phyloP scores from a whole-genome alignment of 1,284 basidiomycete species.

The Ceratobasidium theobromae region DNA sequence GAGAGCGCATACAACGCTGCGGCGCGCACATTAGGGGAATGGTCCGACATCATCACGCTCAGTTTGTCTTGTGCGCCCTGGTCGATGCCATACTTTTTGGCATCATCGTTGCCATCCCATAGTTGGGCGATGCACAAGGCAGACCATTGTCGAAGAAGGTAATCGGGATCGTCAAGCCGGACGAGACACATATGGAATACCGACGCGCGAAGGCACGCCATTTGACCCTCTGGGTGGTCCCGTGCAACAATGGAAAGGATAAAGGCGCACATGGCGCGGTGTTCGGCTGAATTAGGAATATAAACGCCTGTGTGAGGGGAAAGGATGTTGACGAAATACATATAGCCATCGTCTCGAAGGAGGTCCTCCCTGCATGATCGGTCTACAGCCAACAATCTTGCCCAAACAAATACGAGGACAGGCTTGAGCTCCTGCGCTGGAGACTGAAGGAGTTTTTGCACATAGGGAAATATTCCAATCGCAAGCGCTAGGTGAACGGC shows the following conservation, averaged over 20 bases:
- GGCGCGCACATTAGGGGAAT: conserved; percentile 89
- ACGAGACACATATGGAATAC: conserved; percentile 91
- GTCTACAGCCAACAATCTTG: conserved; percentile 94
- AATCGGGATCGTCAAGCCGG: conserved; percentile 82
- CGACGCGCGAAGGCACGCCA: conserved; percentile 79
- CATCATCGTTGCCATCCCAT: conserved; percentile 92
- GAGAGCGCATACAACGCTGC: conserved; percentile 91
- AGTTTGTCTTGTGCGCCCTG: conserved; percentile 84
- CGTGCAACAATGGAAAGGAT: conserved; percentile 92
- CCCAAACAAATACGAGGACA: conserved; percentile 99
- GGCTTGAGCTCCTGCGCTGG: conserved; percentile 93
- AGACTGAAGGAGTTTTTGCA: conserved; percentile 93
- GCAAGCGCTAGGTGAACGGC: conserved; percentile 95
- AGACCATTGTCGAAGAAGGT: conserved; percentile 91
- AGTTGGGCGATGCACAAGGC: conserved; percentile 92
- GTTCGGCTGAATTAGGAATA: conserved; percentile 92
- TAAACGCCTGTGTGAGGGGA: conserved; percentile 54
- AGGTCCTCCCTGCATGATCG: conserved; percentile 90
- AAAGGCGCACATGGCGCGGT: conserved; percentile 99
- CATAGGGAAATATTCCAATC: conserved; percentile 99
- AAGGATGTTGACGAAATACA: conserved; percentile 84
- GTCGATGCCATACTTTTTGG: conserved; percentile 83
- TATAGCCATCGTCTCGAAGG: conserved; percentile 81
- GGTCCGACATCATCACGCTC: conserved; percentile 79
- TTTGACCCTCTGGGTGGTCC: conserved; percentile 84